Percentiles rank a stretch among this genome's conserved stretches.
These are phyloP conservation scores for Pythium aphanidermatum DNA, from an alignment of 352 stramenopile species.

Conservation along the genomic window DNA sequence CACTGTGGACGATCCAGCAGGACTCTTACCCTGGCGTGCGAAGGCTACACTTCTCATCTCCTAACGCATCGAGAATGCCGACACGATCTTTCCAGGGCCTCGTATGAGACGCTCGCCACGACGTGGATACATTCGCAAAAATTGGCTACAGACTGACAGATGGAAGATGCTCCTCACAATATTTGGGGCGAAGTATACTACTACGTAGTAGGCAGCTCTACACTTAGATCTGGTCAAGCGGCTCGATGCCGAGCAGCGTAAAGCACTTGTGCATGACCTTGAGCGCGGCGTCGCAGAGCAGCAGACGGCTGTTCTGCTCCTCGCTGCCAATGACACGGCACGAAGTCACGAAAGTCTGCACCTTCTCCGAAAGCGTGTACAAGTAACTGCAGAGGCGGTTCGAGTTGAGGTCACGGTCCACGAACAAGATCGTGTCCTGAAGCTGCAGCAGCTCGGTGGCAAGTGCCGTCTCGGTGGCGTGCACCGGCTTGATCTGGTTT, in stretches of 20 bases:
- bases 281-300: constrained; percentile 94
- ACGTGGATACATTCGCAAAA: too few species aligned
- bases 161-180: too few species aligned
- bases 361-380: constrained; percentile 95
- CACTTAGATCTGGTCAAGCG: constrained; percentile 92
- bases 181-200: too few species aligned
- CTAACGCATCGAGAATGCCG: too few species aligned
- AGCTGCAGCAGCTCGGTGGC: constrained; percentile 95
- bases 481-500: constrained; percentile 55
- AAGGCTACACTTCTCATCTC: too few species aligned
- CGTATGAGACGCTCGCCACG: too few species aligned
- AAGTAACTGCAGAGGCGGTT: constrained; percentile 98
- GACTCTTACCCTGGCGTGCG: too few species aligned
- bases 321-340: constrained; percentile 94
- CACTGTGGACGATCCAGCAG: too few species aligned
- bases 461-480: constrained; percentile 89
- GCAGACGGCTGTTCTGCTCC: constrained; percentile 94
- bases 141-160: too few species aligned
- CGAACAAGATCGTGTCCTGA: constrained; percentile 92
- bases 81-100: too few species aligned
- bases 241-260: constrained; percentile 90
- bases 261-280: constrained; percentile 95
- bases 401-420: constrained; percentile 94
- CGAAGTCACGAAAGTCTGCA: constrained; percentile 98
- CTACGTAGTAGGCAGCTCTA: too few species aligned